Evolutionary conservation across 768 basidiomycete genomes (phyloP).

Genomic region (Roridomyces roridus): DNA sequence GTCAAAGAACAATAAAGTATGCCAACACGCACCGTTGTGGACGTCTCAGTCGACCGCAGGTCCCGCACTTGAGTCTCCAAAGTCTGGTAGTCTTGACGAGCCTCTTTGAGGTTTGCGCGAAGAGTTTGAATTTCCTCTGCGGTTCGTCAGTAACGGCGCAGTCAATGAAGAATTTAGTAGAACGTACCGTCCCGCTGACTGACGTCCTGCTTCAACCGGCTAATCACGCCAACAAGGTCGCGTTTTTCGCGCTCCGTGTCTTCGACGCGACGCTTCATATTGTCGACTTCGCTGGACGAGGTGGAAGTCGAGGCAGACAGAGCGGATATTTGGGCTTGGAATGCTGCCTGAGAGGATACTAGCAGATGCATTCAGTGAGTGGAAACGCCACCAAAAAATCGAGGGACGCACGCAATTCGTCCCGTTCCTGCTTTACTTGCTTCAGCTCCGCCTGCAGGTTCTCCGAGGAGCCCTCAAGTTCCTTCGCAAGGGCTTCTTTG

Average conservation of each 20-base stretch:
- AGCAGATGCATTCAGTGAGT: slow-evolving; percentile 15
- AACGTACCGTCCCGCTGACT: slow-evolving; percentile 74
- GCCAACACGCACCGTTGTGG: slow-evolving; percentile 63
- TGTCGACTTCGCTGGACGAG: slow-evolving; percentile 66
- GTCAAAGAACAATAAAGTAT: not conserved
- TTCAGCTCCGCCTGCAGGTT: slow-evolving; percentile 60
- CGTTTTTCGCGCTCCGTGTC: slow-evolving; percentile 91
- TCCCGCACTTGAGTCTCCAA: slow-evolving; percentile 76
- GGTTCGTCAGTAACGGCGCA: slow-evolving; percentile 15
- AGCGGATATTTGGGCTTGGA: slow-evolving; percentile 62
- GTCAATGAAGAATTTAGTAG: slow-evolving; percentile 3
- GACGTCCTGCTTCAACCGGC: slow-evolving; percentile 79
- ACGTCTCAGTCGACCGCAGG: slow-evolving; percentile 74
- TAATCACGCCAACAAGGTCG: slow-evolving; percentile 83
- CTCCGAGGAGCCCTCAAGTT: slow-evolving; percentile 61
- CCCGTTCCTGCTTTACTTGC: slow-evolving; percentile 64
- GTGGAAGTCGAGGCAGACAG: slow-evolving; percentile 65
- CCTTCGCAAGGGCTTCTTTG: slow-evolving; percentile 64
- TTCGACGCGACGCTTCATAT: slow-evolving; percentile 65
- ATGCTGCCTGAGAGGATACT: slow-evolving; percentile 51
- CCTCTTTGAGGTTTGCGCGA: slow-evolving; percentile 72
- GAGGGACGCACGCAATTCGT: slow-evolving; percentile 62
- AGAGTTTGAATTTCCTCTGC: slow-evolving; percentile 77
- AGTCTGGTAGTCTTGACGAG: slow-evolving; percentile 72
- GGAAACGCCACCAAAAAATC: slow-evolving; percentile 12